These are phyloP conservation scores for Ogataea ganodermae DNA, from an alignment of 805 yeast genomes.

Conservation along the genomic window DNA sequence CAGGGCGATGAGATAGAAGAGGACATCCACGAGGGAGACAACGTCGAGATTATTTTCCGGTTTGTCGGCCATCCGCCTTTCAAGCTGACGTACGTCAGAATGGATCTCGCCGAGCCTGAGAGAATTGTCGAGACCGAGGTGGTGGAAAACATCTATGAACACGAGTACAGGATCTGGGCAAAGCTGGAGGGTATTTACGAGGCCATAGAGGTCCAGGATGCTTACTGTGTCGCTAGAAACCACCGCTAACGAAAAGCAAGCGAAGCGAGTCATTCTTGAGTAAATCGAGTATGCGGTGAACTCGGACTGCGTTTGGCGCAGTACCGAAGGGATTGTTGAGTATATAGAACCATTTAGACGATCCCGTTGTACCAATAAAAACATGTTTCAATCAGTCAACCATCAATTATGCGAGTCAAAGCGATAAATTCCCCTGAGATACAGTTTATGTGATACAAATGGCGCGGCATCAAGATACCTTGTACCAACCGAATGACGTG, in stretches of 20 bases:
- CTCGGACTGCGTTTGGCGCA: too few species aligned
- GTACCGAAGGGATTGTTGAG: too few species aligned
- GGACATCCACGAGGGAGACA: slow-evolving; percentile 93
- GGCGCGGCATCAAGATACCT: too few species aligned
- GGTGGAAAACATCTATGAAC: slow-evolving; percentile 67
- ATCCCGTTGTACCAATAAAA: too few species aligned
- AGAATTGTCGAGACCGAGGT: slow-evolving; percentile 53
- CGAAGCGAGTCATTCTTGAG: background rate
- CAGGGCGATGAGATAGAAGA: slow-evolving; percentile 76
- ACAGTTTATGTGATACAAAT: too few species aligned
- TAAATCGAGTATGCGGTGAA: too few species aligned
- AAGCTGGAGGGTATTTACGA: slow-evolving; percentile 92
- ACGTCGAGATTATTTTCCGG: slow-evolving; percentile 79
- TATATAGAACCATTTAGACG: too few species aligned
- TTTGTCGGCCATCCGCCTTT: slow-evolving; percentile 93
- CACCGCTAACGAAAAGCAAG: slow-evolving; percentile 18
- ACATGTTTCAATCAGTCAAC: too few species aligned
- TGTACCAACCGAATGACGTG: too few species aligned
- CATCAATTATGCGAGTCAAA: too few species aligned
- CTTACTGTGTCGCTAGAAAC: slow-evolving; percentile 58
- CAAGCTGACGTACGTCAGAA: slow-evolving; percentile 78
- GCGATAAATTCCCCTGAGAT: too few species aligned
- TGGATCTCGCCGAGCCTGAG: slow-evolving; percentile 38
- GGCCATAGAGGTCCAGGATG: slow-evolving; percentile 87
- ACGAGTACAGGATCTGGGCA: slow-evolving; percentile 71